Conservation (phyloP, 1,139 yeast genomes). For the Wickerhamomyces sp. region DNA sequence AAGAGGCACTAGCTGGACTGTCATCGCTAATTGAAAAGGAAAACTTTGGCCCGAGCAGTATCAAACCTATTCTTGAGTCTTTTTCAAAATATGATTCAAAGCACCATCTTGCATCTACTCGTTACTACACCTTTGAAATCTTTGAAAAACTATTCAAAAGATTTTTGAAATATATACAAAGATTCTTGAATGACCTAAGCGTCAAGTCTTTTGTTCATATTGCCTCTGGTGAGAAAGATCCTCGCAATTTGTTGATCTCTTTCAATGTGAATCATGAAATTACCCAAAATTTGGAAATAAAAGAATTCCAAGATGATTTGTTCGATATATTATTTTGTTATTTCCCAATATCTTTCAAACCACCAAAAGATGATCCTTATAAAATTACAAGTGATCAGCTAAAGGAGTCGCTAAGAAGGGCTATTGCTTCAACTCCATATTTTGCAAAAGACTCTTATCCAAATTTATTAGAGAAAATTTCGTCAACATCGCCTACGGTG, state of each 20-base stretch:
- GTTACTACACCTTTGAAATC: slow-evolving; percentile 57
- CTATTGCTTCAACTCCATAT: slow-evolving; percentile 58
- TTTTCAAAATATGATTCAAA: slow-evolving; percentile 53
- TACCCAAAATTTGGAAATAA: slow-evolving; percentile 41
- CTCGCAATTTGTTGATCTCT: slow-evolving; percentile 72
- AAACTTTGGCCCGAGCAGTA: slow-evolving; percentile 32
- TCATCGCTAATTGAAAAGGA: slow-evolving; percentile 46
- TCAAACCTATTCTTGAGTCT: slow-evolving; percentile 35
- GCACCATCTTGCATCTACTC: slow-evolving; percentile 57
- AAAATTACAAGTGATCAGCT: slow-evolving; percentile 72
- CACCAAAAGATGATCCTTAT: slow-evolving; percentile 84
- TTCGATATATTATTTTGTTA: slow-evolving; percentile 92
- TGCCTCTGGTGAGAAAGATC: slow-evolving; percentile 91
- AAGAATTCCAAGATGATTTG: slow-evolving; percentile 48
- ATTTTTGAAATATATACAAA: slow-evolving; percentile 20
- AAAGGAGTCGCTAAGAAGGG: slow-evolving; percentile 49
- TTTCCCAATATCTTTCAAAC: slow-evolving; percentile 93
- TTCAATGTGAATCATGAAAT: slow-evolving; percentile 55
- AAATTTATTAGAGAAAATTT: slow-evolving; percentile 75
- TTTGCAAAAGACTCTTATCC: slow-evolving; percentile 76
- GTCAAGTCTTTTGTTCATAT: slow-evolving; percentile 58
- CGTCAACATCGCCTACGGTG: slow-evolving; percentile 75
- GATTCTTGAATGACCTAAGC: slow-evolving; percentile 34
- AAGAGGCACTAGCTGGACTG: slow-evolving; percentile 53
- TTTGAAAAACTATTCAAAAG: slow-evolving; percentile 34